Evolutionary conservation across 2,329 filamentous ascomycete species (phyloP).

Genomic region (Cladosporium cucumerinum): DNA sequence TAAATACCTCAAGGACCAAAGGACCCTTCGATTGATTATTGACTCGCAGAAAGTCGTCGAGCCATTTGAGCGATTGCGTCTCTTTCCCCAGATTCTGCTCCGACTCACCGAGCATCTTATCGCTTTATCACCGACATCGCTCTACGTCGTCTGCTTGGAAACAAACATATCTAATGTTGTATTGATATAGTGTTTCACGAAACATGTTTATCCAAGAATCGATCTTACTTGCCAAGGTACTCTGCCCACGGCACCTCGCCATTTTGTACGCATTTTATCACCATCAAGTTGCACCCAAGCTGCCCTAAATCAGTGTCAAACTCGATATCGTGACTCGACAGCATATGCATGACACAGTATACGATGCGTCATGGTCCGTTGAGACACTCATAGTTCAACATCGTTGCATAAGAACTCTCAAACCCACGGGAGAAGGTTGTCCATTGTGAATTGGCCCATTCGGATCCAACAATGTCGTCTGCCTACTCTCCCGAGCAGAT

Average conservation of each 20-base stretch:
- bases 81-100: neutral
- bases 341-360: neutral
- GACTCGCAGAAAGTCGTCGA: neutral
- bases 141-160: neutral
- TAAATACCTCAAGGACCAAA: neutral
- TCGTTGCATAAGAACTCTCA: neutral
- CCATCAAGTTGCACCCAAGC: neutral
- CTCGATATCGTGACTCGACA: neutral
- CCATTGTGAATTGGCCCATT: neutral
- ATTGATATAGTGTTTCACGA: neutral
- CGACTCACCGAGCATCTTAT: neutral
- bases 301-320: neutral
- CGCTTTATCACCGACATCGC: neutral
- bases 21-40: neutral
- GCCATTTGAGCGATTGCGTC: neutral
- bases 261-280: neutral
- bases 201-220: neutral
- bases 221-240: neutral
- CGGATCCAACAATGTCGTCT: slow-evolving; percentile 6
- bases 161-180: neutral
- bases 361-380: neutral
- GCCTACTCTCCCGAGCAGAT: slow-evolving; percentile 16
- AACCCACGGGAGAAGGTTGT: neutral
- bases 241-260: neutral
- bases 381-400: neutral